Base-by-base conservation (phyloP, 2,329 filamentous ascomycete genomes). In the Sporothrix pallida region DNA sequence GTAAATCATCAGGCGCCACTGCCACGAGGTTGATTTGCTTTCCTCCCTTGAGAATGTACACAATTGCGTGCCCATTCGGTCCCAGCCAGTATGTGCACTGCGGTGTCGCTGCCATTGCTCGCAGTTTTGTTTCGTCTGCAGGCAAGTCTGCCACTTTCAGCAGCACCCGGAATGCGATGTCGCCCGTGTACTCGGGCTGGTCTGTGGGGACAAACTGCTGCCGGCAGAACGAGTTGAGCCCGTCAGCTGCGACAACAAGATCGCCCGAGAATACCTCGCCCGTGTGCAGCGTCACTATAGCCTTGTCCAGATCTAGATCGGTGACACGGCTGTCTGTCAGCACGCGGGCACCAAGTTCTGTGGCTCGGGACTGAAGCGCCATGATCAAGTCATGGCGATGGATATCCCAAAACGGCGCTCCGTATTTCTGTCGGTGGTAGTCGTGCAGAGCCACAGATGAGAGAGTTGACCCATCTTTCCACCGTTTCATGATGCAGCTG, bases 61-160 rank as follows among this genome's bases (percentile, higher is more conserved):
- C 73, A 26, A 74, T 72, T n/a, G 73, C 73, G 48, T 72, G 73
- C 13, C 70, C 70, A 5, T 26, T 37, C 7, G 70, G 73, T 23
- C 73, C 73, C 3, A 74, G 63, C 73, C 73, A 74, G 58, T 72
- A 74, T n/a, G 73, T 74, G 52, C 71, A 71, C 42, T 72, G 73
- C 13, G 73, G 73, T 13, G 26, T 72, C 20, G 31, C 48, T 7
- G 70, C 50, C 44, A 72, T 20, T 7, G 48, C 37, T 9, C 20
- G 50, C 12, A 72, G 50, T 4, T 70, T 65, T 6, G 52, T 26
- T 15, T 69, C 73, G 37, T 70, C 48, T 1, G 37, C 60, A 6
- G 54, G 31, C 20, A 74, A 44, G 37, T 72, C 48, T 1, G 31
- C 60, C 5, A 74, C 54, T n/a, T 70, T 63, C 44, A 74, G 70